These are phyloP conservation scores for Thelephora terrestris DNA, from an alignment of 1,284 basidiomycete species.

Conservation along the genomic window DNA sequence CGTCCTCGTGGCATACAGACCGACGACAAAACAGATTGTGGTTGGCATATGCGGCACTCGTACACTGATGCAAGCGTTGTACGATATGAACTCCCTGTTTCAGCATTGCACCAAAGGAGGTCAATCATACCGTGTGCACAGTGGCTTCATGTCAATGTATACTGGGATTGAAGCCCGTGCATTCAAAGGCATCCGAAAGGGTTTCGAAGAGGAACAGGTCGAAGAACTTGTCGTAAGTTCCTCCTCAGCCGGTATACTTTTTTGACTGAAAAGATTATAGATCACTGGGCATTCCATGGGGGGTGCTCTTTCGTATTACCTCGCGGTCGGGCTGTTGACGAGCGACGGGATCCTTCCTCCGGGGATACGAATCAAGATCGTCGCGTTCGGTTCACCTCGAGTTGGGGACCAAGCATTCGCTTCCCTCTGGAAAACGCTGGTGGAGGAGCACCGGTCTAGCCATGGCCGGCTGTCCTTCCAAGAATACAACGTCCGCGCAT, in stretches of 20 bases:
- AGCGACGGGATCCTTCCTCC: constrained; percentile 17
- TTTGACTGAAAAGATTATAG: background rate
- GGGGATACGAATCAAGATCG: constrained; percentile 27
- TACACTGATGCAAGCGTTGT: constrained; percentile 29
- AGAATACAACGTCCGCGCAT: constrained; percentile 42
- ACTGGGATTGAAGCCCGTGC: constrained; percentile 34
- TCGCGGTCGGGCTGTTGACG: constrained; percentile 34
- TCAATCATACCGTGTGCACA: constrained; percentile 30
- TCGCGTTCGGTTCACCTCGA: constrained; percentile 39
- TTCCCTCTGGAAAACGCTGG: constrained; percentile 29
- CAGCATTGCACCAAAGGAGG: constrained; percentile 25
- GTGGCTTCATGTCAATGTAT: constrained; percentile 44
- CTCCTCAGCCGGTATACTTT: constrained; percentile 20
- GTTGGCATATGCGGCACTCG: constrained; percentile 39
- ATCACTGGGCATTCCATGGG: constrained; percentile 33
- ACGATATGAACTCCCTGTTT: constrained; percentile 32
- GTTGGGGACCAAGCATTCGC: constrained; percentile 34
- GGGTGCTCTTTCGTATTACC: constrained; percentile 34
- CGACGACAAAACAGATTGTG: constrained; percentile 32
- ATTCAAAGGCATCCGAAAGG: constrained; percentile 56
- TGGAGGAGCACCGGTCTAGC: constrained; percentile 23
- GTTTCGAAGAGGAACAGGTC: constrained; percentile 42
- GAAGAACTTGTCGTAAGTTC: constrained; percentile 37
- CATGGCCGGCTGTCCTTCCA: constrained; percentile 29
- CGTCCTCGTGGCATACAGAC: constrained; percentile 33